Evolutionary conservation across 345 rosid genomes (phyloP).

Genomic region (Kandelia obovata): DNA sequence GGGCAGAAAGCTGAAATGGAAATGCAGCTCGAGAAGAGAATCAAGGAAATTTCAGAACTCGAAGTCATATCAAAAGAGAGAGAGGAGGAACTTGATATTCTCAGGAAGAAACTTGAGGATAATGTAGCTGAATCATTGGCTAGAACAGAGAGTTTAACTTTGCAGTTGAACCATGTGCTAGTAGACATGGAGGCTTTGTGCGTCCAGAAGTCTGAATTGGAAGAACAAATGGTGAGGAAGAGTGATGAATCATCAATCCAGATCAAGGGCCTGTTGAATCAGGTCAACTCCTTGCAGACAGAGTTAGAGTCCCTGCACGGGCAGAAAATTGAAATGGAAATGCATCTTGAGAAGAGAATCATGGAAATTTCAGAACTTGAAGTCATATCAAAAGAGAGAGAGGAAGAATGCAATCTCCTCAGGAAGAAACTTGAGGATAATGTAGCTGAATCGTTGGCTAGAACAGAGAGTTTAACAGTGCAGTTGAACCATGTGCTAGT

Average conservation of each 20-base stretch:
- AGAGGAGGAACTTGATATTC: not conserved
- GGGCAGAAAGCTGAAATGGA: constrained; percentile 54
- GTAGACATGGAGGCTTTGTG: too few species aligned
- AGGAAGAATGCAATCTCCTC: constrained; percentile 43
- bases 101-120: constrained; percentile 34
- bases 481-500: constrained; percentile 28
- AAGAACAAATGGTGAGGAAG: too few species aligned
- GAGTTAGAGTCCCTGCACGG: too few species aligned
- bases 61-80: not conserved
- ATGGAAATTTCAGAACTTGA: constrained; percentile 25
- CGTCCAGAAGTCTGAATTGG: too few species aligned
- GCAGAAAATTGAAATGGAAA: constrained; percentile 13
- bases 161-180: constrained; percentile 20
- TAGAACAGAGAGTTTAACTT: constrained; percentile 33
- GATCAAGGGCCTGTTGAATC: too few species aligned
- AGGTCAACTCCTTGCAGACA: too few species aligned
- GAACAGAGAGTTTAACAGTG: constrained; percentile 48
- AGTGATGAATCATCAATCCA: too few species aligned
- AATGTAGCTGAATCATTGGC: constrained; percentile 42
- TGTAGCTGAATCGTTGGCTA: constrained; percentile 48
- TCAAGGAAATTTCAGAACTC: constrained; percentile 13
- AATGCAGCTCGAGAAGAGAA: constrained; percentile 47
- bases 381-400: constrained; percentile 40
- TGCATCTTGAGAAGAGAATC: constrained; percentile 45
- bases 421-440: constrained; percentile 51